Base-by-base conservation (phyloP, 306 rosid species). In the Cucurbita argyrosperma region DNA sequence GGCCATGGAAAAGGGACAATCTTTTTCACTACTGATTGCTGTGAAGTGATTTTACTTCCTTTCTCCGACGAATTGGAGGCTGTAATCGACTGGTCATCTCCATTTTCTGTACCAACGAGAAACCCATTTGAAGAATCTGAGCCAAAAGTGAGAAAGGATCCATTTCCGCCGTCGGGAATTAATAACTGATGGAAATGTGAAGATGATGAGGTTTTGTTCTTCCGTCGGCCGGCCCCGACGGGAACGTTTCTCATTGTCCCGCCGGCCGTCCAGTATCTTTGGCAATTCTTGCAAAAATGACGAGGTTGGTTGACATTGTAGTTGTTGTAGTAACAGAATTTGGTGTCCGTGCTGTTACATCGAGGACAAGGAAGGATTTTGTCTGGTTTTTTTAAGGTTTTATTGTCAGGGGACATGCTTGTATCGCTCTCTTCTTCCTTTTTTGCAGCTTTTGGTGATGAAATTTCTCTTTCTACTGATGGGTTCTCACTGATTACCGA, bases 231-330 rank as follows among this genome's bases (percentile, higher is more conserved):
- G 11, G 97, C 95, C 0, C 96, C 97, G 1, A 92, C 90, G 0
- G 90, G 92, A 9, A 92, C 90, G 63, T 87, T 88, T 78, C 97
- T 84, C 88, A 88, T 92, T 59, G 85, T 84, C 51, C 97, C 97
- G 58, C 97, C 97, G 4, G 96, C 89, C 5, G 97, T 92, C 97
- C 97, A 92, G 71, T 92, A 92, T 77, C 98, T 84, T 72, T 88
- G 98, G 60, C 98, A 92, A 77, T 85, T 88, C 83, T 92, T 92
- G 79, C 98, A 92, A 80, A 92, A 92, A 76, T 92, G 90, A 11
- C 97, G 95, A 1, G 97, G 97, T 74, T 92, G 97, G 64, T 82
- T 88, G 68, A 92, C 88, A 19, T 90, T 92, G 88, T 92, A 92
- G 64, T 92, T 92, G 75, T 92, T 92, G 78, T 76, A 90, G 80